Evolutionary conservation across 1,284 basidiomycete genomes (phyloP).

Genomic region (Marasmius tenuissimus): DNA sequence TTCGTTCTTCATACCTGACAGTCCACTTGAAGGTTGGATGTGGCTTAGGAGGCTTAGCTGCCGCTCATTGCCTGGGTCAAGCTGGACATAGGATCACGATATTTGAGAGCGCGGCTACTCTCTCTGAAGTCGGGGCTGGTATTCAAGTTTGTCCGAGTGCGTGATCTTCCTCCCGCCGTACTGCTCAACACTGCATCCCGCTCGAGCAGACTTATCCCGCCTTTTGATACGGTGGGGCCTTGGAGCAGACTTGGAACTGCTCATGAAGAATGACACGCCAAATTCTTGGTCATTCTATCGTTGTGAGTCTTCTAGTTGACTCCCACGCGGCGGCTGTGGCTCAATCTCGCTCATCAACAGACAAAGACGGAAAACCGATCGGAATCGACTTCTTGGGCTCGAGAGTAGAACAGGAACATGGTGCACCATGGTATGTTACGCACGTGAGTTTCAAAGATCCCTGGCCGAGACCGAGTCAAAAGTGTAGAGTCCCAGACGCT

Average conservation of each 20-base stretch:
- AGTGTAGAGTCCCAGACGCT: not conserved
- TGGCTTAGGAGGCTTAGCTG: constrained; percentile 47
- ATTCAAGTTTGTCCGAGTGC: constrained; percentile 53
- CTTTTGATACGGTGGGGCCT: constrained; percentile 55
- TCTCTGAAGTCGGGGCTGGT: constrained; percentile 51
- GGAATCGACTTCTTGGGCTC: not conserved
- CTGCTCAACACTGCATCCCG: not conserved
- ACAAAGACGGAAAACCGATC: not conserved
- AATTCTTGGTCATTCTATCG: constrained; percentile 41
- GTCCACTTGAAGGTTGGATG: constrained; percentile 40
- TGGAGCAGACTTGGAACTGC: constrained; percentile 37
- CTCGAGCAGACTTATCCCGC: constrained; percentile 33
- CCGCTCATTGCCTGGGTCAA: constrained; percentile 41
- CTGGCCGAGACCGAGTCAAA: not conserved
- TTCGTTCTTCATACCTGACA: too few relatives aligned
- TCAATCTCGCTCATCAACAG: constrained; percentile 35
- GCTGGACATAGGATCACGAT: constrained; percentile 47
- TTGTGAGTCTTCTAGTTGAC: constrained; percentile 33
- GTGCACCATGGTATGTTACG: not conserved
- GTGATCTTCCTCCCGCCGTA: constrained; percentile 34
- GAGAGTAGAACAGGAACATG: not conserved
- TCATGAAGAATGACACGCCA: constrained; percentile 37
- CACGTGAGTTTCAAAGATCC: not conserved
- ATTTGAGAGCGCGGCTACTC: constrained; percentile 39
- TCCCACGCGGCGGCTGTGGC: not conserved